Base-by-base conservation (phyloP, 495 filamentous ascomycete genomes). In the Penicillium dipodomyicola region DNA sequence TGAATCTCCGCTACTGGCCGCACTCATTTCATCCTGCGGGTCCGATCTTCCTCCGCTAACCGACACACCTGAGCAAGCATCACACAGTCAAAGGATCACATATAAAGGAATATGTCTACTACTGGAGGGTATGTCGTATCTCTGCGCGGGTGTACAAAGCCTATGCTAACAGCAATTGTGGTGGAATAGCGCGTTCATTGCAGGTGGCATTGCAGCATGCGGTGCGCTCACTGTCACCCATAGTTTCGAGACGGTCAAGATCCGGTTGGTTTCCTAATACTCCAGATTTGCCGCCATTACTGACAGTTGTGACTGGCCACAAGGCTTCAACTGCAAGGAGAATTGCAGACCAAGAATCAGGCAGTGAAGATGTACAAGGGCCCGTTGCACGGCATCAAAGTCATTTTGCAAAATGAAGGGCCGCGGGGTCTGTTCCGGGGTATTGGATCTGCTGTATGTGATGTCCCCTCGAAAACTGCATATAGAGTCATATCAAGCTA, bases 201-300 rank as follows among this genome's bases (percentile, higher is more conserved):
- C 94, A 25, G 94, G 94, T 70, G 94, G 94, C 58, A 89, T 97
- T 68, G 94, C 94, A 62, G 94, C 95, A 51, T 96, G 92, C 74
- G 94, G 94, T 61, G 94, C 94, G 51, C 95, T 99, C 49, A 97
- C 94, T 4, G 93, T 95, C 45, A 99, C 94, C 39, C 94, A 99
- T 72, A 90, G 91, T 57, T 97, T 97, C 77, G 94, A 99, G 75
- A 97, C 94, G 7, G 91, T 97, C 56, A 99, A 99, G 84, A 99
- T 97, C 69, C 90, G 93, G 89, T 93, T 67, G 52, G 76, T 52
- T 11, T 20, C 41, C 54, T 41, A 12, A 20, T 20, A 20, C 19
- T 29, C 27, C 40, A 27, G 32, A 19, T 14, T 20, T 35, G 37
- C 6, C 25, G 32, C 1, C 10, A 37, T 32, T 46, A 11, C 52